Conservation (phyloP, 495 filamentous ascomycete species). For the Penicillium parvum region DNA sequence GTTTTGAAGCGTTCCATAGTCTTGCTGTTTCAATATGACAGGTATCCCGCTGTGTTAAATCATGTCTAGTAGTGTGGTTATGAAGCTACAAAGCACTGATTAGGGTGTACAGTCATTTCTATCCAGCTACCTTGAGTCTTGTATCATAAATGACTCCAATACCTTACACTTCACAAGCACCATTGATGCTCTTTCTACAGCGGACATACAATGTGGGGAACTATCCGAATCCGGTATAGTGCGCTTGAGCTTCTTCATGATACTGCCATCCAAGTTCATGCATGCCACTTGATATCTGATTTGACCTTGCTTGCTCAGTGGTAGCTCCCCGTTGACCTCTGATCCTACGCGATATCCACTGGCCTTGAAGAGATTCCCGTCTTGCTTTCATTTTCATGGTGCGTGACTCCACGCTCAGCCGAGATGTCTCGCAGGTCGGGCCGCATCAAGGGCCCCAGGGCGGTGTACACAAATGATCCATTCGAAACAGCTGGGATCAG, state of each 20-base stretch:
- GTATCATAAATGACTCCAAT: no score
- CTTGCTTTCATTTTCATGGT: neutral
- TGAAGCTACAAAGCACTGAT: no score
- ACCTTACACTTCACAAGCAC: no score
- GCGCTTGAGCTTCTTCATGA: constrained; percentile 1
- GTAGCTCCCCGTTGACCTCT: neutral
- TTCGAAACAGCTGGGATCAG: constrained; percentile 30
- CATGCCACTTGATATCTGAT: no score
- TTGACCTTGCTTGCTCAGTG: neutral
- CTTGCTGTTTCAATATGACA: no score
- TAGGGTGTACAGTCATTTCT: no score
- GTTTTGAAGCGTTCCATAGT: no score
- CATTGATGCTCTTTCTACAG: no score
- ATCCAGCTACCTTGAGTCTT: no score
- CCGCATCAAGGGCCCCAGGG: constrained; percentile 28
- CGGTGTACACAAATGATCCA: constrained; percentile 35
- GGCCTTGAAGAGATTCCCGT: neutral
- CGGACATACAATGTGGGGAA: no score
- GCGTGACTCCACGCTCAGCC: neutral
- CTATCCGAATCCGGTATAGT: constrained; percentile 8
- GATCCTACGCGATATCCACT: neutral
- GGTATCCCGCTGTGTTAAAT: no score
- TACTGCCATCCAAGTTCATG: neutral
- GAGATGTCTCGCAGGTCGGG: constrained; percentile 39
- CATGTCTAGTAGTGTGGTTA: no score